Conservation (phyloP, 2,329 filamentous ascomycete species). For the Canariomyces notabilis region DNA sequence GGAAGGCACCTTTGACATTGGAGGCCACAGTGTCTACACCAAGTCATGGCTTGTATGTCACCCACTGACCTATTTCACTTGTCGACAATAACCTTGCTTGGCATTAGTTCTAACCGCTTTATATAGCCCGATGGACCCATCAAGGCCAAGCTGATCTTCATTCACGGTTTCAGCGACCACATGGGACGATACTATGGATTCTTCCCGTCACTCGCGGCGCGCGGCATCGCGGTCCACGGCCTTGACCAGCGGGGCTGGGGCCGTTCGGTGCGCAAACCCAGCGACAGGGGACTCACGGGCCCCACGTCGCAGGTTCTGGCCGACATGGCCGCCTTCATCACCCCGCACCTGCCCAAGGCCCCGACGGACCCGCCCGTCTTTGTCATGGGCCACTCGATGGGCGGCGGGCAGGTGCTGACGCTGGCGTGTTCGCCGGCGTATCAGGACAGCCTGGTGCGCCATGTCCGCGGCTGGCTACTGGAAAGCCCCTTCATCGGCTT, state of each 20-base stretch:
- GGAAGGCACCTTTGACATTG: constrained; percentile 48
- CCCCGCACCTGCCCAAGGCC: constrained; percentile 46
- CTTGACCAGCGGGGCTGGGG: constrained; percentile 93
- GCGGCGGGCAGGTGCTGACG: constrained; percentile 70
- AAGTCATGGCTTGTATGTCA: constrained; percentile 54
- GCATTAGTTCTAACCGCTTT: constrained; percentile 8
- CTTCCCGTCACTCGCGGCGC: constrained; percentile 63
- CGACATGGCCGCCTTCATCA: constrained; percentile 74
- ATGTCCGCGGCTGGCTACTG: constrained; percentile 67
- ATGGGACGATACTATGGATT: constrained; percentile 70
- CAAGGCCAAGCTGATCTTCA: constrained; percentile 70
- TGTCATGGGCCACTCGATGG: constrained; percentile 88
- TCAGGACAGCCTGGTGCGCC: constrained; percentile 46
- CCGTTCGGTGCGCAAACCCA: constrained; percentile 56
- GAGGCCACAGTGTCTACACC: constrained; percentile 45
- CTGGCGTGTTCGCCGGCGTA: constrained; percentile 48
- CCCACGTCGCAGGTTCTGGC: constrained; percentile 66
- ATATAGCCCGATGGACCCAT: constrained; percentile 49
- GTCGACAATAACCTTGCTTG: too few species aligned
- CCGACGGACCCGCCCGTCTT: constrained; percentile 59
- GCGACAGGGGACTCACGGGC: constrained; percentile 68
- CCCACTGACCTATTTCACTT: constrained; percentile 1
- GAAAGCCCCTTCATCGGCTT: constrained; percentile 78
- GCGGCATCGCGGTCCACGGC: constrained; percentile 68
- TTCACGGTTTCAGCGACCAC: constrained; percentile 90